phyloP scores from a whole-genome alignment of 345 rosid genomes.

The Eucalyptus marginata region DNA sequence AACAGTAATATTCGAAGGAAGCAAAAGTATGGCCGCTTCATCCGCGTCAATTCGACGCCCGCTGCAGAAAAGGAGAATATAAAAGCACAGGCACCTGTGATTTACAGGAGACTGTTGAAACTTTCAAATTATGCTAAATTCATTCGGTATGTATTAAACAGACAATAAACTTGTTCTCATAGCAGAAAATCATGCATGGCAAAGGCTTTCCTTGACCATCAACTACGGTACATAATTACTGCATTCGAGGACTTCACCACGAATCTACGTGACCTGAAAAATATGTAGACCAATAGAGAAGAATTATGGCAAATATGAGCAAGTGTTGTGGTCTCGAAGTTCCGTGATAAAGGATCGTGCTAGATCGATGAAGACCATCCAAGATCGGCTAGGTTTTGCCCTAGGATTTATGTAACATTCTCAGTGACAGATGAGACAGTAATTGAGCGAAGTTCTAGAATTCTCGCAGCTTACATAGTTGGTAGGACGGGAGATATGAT shows the following conservation, averaged over 20 bases:
- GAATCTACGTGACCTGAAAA: slow-evolving; percentile 11
- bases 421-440: accelerated
- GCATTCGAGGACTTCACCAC: slow-evolving; percentile 21
- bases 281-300: background rate
- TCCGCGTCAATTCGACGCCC: slow-evolving; percentile 92
- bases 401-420: too few species aligned
- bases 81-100: background rate
- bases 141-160: background rate
- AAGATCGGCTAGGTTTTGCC: too few species aligned
- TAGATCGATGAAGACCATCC: too few species aligned
- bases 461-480: too few species aligned
- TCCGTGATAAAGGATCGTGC: too few species aligned
- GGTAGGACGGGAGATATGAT: too few species aligned
- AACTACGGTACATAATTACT: slow-evolving; percentile 5
- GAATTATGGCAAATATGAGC: background rate
- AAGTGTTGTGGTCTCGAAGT: too few species aligned
- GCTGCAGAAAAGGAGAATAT: slow-evolving; percentile 32
- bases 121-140: background rate
- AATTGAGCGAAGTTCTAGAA: too few species aligned
- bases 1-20: slow-evolving; percentile 85
- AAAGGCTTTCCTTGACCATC: slow-evolving; percentile 15
- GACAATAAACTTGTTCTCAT: slow-evolving; percentile 13
- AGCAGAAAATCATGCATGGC: slow-evolving; percentile 28
- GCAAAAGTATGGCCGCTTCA: slow-evolving; percentile 81
- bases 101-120: background rate